Base-by-base conservation (phyloP, 2,329 filamentous ascomycete genomes). In the Talaromyces pinophilus region DNA sequence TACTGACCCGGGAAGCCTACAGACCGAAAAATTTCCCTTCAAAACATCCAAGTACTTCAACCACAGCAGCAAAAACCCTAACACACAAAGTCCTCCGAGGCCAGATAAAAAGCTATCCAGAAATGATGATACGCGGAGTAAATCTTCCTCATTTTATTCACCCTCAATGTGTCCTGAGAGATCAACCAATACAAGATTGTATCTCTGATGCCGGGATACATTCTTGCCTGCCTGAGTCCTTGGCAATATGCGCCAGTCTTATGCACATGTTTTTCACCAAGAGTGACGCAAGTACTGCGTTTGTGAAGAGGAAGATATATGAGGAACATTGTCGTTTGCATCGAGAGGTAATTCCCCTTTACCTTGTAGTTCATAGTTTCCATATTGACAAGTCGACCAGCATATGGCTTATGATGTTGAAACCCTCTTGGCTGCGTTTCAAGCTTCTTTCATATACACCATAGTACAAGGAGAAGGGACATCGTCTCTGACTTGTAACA, bases 261-360 rank as follows among this genome's bases (percentile, higher is more conserved):
- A 38, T 61, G n/a, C 63, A 65, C 13, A 65, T 65, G 63, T 65
- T 61, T 35, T 52, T 40, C 30, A 60, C 63, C 13, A 60, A 55
- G 57, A 65, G 17, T 7, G 10, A 22, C 5, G 28, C 55, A 13
- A 65, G 63, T 50, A 65, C 10, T 13, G 17, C 42, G 15, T 61
- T 61, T 25, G 63, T 65, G 44, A 42, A 44, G 35, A 17, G 33
- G 3, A 46, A 46, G 3, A 61, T 65, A 40, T 38, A 61, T n/a
- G 44, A 57, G 3, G 63, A 65, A 19, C 63, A 52, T 44, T 35
- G 44, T 38, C 63, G 63, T 19, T 5, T 60, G 33, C 59, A 52
- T 44, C 59, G 50, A 11, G 63, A 65, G 7, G 63, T 60, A 61
- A 22, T 28, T 35, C 25, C 38, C 25, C 25, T 46, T 33, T 40